Evolutionary conservation across 306 rosid species (phyloP).

Genomic region (Trifolium dubium): DNA sequence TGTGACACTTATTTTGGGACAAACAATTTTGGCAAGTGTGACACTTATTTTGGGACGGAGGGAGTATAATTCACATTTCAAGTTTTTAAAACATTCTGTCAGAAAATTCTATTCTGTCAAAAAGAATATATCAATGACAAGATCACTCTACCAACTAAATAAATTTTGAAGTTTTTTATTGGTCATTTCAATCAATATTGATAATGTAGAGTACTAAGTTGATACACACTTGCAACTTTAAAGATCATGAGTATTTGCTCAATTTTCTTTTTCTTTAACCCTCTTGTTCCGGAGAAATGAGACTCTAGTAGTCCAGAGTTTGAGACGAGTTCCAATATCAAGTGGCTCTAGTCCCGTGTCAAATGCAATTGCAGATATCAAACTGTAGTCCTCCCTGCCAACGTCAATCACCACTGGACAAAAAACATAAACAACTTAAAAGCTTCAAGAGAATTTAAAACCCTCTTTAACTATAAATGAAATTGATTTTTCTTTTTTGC

Average conservation of each 20-base stretch:
- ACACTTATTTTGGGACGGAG: too few relatives aligned
- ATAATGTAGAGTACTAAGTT: not conserved
- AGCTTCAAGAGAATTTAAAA: not conserved
- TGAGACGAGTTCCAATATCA: too few relatives aligned
- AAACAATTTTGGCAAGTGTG: too few relatives aligned
- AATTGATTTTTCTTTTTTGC: not conserved
- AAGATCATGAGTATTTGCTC: not conserved
- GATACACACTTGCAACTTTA: not conserved
- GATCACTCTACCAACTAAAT: not conserved
- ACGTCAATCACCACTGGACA: too few relatives aligned
- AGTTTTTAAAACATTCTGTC: not conserved
- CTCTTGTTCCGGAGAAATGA: too few relatives aligned
- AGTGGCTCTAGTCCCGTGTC: too few relatives aligned
- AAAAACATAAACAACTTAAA: not conserved
- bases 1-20: too few relatives aligned
- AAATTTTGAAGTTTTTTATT: too few relatives aligned
- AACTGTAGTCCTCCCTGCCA: too few relatives aligned
- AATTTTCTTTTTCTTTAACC: not conserved
- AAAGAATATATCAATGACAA: not conserved
- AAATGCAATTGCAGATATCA: too few relatives aligned
- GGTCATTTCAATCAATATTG: not conserved
- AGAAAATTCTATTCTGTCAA: too few relatives aligned
- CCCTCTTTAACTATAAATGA: not conserved
- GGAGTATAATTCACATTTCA: not conserved
- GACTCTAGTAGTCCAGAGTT: too few relatives aligned